A percentile compares a stretch with the other conserved stretches of the same genome.
phyloP scores from a whole-genome alignment of 1,139 yeast genomes.

The Pneumocystis canis region DNA sequence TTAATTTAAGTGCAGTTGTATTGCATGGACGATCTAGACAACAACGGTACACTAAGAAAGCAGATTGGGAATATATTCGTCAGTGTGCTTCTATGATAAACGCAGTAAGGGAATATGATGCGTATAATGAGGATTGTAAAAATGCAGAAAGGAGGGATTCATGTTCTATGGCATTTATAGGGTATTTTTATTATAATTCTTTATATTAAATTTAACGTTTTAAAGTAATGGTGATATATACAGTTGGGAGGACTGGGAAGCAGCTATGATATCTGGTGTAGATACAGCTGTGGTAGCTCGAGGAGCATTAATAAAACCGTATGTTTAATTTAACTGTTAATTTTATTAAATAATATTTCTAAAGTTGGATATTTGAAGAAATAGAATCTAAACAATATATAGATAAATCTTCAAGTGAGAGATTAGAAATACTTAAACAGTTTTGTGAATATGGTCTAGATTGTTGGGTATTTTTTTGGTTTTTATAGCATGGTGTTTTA shows the following conservation, averaged over 20 bases:
- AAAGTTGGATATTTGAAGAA: slow-evolving; percentile 83
- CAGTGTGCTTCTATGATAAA: slow-evolving; percentile 25
- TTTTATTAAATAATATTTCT: not conserved
- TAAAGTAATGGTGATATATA: slow-evolving; percentile 90
- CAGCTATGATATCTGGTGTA: slow-evolving; percentile 54
- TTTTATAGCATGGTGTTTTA: not conserved
- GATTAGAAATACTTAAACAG: slow-evolving; percentile 56
- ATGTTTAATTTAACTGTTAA: not conserved
- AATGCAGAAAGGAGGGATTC: slow-evolving; percentile 36
- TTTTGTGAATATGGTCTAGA: slow-evolving; percentile 73
- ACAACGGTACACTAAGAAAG: slow-evolving; percentile 79
- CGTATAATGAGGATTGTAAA: slow-evolving; percentile 20
- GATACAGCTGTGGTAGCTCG: slow-evolving; percentile 97
- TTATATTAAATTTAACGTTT: slow-evolving; percentile 26
- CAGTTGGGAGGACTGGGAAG: slow-evolving; percentile 78
- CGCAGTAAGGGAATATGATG: not conserved
- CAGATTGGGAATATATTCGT: slow-evolving; percentile 82
- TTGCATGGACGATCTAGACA: slow-evolving; percentile 93
- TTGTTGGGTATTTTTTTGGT: slow-evolving; percentile 45
- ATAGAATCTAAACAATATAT: slow-evolving; percentile 75
- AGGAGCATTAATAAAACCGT: slow-evolving; percentile 89
- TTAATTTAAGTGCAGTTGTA: slow-evolving; percentile 81
- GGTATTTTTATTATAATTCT: slow-evolving; percentile 4
- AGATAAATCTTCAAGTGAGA: slow-evolving; percentile 79
- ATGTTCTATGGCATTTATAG: slow-evolving; percentile 4